Percentiles rank a stretch among this genome's conserved stretches.
Evolutionary conservation across 495 filamentous ascomycete genomes (phyloP).

Genomic region (Neurospora cerealis): DNA sequence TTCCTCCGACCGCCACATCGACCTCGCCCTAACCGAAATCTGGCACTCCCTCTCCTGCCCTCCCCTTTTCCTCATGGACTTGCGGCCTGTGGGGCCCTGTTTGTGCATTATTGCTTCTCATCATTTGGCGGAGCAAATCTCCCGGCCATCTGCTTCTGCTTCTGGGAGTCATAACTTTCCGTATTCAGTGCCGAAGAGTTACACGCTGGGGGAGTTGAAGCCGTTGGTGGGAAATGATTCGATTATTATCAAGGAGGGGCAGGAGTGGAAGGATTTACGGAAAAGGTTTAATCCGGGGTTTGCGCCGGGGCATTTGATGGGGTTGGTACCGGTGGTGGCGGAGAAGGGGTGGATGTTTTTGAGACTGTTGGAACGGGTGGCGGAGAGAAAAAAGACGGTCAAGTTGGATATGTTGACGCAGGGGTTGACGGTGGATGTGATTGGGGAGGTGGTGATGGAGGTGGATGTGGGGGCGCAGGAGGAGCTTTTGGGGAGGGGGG

Average conservation of each 20-base stretch:
- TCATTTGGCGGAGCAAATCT: constrained; percentile 34
- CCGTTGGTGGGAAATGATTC: constrained; percentile 28
- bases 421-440: constrained; percentile 32
- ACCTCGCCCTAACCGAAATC: not conserved
- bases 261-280: constrained; percentile 30
- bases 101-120: constrained; percentile 34
- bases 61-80: constrained; percentile 22
- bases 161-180: too few relatives aligned
- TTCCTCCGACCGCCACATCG: constrained; percentile 12
- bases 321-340: constrained; percentile 25
- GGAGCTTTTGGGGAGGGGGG: not conserved
- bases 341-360: constrained; percentile 28
- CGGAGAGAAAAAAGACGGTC: constrained; percentile 18
- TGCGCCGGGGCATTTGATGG: constrained; percentile 30
- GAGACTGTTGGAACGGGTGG: constrained; percentile 16
- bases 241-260: constrained; percentile 24
- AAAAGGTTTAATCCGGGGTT: constrained; percentile 36
- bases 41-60: constrained; percentile 3
- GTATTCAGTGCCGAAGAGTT: constrained; percentile 36
- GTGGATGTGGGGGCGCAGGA: constrained; percentile 25
- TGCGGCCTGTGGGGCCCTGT: constrained; percentile 22
- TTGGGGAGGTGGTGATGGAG: constrained; percentile 28
- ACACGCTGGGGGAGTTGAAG: constrained; percentile 17
- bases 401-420: constrained; percentile 13
- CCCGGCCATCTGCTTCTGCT: constrained; percentile 27